A percentile compares a stretch with the other conserved stretches of the same genome.
Evolutionary conservation across 495 filamentous ascomycete genomes (phyloP).

Genomic region (Penicillium arizonense): DNA sequence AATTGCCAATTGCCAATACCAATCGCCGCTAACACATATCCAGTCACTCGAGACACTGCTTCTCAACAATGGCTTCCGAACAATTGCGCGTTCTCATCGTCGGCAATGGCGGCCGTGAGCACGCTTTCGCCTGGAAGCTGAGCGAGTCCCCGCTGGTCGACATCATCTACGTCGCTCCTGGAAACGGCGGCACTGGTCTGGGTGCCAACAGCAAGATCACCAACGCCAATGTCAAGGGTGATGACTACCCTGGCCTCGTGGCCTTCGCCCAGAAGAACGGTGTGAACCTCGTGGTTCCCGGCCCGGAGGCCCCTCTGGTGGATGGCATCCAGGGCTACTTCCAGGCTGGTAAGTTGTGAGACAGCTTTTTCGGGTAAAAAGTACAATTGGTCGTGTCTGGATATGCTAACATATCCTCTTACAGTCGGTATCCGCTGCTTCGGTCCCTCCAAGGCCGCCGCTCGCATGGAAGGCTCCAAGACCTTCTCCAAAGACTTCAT

Average conservation of each 20-base stretch:
- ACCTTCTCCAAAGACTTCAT: slow-evolving; percentile 98
- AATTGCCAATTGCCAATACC: not conserved
- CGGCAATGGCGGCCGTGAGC: slow-evolving; percentile 91
- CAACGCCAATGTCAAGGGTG: slow-evolving; percentile 68
- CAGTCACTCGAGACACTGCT: slow-evolving; percentile 35
- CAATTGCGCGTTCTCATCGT: slow-evolving; percentile 72
- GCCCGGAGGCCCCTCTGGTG: slow-evolving; percentile 92
- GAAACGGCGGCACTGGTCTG: slow-evolving; percentile 85
- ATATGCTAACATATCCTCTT: slow-evolving; percentile 13
- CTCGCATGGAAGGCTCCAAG: slow-evolving; percentile 93
- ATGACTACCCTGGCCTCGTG: slow-evolving; percentile 77
- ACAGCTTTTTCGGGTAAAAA: not conserved
- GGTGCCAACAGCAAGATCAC: slow-evolving; percentile 62
- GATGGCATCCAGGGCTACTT: slow-evolving; percentile 87
- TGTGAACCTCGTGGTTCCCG: slow-evolving; percentile 85
- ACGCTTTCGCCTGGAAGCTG: slow-evolving; percentile 93
- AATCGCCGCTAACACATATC: slow-evolving; percentile 11
- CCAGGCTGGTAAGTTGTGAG: slow-evolving; percentile 47
- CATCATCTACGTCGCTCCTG: slow-evolving; percentile 53
- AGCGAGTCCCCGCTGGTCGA: slow-evolving; percentile 67
- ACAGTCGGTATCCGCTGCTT: slow-evolving; percentile 76
- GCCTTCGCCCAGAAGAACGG: slow-evolving; percentile 66
- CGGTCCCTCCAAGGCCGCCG: slow-evolving; percentile 82
- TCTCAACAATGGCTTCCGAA: slow-evolving; percentile 41
- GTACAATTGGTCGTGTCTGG: no score